phyloP scores from a whole-genome alignment of 768 basidiomycete species.

The Hortiboletus flavorubellus region DNA sequence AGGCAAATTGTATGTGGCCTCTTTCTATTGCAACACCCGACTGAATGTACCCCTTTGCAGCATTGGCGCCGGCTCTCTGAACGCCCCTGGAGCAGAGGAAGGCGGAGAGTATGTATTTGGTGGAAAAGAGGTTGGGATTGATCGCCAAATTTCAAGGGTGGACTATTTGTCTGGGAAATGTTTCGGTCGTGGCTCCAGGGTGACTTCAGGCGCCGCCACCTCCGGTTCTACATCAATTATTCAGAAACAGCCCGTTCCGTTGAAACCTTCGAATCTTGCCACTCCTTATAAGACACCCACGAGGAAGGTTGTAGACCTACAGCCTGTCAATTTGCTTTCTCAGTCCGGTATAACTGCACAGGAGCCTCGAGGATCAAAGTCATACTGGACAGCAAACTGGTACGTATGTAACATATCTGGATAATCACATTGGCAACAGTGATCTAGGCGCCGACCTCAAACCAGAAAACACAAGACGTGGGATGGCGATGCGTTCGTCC shows the following conservation, averaged over 20 bases:
- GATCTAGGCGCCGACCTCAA: constrained; percentile 64
- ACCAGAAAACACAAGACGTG: constrained; percentile 80
- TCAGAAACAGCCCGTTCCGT: constrained; percentile 31
- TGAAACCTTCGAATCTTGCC: constrained; percentile 28
- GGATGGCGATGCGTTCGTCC: constrained; percentile 76
- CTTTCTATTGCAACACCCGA: background rate
- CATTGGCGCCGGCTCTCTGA: constrained; percentile 49
- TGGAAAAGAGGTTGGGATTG: constrained; percentile 64
- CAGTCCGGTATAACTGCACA: constrained; percentile 6
- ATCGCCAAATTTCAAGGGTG: constrained; percentile 48
- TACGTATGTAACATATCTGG: constrained; percentile 26
- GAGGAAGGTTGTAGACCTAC: constrained; percentile 37
- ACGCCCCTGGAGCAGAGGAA: constrained; percentile 35
- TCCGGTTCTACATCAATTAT: constrained; percentile 26
- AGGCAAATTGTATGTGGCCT: constrained; percentile 55
- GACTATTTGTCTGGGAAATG: constrained; percentile 66
- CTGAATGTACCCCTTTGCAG: constrained; percentile 30
- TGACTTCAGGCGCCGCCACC: constrained; percentile 10
- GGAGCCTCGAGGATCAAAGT: constrained; percentile 17
- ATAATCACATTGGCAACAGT: constrained; percentile 1
- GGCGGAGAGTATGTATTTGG: constrained; percentile 41
- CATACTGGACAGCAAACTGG: constrained; percentile 73
- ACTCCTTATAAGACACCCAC: constrained; percentile 22
- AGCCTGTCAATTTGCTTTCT: constrained; percentile 38
- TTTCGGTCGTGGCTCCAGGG: constrained; percentile 43